Evolutionary conservation across 1,284 basidiomycete species (phyloP).

Genomic region (Pseudozyma sp.): DNA sequence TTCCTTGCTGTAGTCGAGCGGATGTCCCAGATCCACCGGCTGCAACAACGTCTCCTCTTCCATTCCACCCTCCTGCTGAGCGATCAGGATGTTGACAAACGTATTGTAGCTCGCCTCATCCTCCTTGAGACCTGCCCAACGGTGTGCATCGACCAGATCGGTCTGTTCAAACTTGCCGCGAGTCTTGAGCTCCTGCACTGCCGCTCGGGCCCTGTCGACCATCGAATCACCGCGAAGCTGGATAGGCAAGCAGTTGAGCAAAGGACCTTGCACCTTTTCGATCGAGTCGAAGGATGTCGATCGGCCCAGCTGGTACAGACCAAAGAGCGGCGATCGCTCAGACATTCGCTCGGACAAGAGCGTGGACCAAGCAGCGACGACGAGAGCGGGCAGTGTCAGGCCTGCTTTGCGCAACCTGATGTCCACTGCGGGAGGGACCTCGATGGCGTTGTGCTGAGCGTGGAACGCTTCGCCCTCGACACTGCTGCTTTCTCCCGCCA

Average conservation of each 20-base stretch:
- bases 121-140: slow-evolving; percentile 16
- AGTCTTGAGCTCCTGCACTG: slow-evolving; percentile 8
- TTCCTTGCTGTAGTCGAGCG: slow-evolving; percentile 14
- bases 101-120: slow-evolving; percentile 45
- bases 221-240: slow-evolving; percentile 13
- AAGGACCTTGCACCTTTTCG: slow-evolving; percentile 47
- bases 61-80: slow-evolving; percentile 8
- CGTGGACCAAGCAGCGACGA: slow-evolving; percentile 53
- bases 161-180: slow-evolving; percentile 49
- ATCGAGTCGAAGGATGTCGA: slow-evolving; percentile 34
- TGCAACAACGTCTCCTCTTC: slow-evolving; percentile 2
- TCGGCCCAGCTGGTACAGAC: slow-evolving; percentile 54
- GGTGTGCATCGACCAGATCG: slow-evolving; percentile 34
- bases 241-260: slow-evolving; percentile 56
- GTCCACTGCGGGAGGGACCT: slow-evolving; percentile 9
- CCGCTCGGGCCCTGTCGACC: slow-evolving; percentile 12
- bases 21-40: slow-evolving; percentile 26
- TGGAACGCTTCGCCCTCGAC: slow-evolving; percentile 17
- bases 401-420: slow-evolving; percentile 25
- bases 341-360: slow-evolving; percentile 18
- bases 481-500: neutral
- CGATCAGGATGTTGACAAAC: slow-evolving; percentile 43
- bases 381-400: slow-evolving; percentile 30
- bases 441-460: slow-evolving; percentile 9
- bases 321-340: slow-evolving; percentile 34